Evolutionary conservation across 1,284 basidiomycete genomes (phyloP), one percentile per base, ranked within the genome.

Genomic region (Ceratobasidium sp.): DNA sequence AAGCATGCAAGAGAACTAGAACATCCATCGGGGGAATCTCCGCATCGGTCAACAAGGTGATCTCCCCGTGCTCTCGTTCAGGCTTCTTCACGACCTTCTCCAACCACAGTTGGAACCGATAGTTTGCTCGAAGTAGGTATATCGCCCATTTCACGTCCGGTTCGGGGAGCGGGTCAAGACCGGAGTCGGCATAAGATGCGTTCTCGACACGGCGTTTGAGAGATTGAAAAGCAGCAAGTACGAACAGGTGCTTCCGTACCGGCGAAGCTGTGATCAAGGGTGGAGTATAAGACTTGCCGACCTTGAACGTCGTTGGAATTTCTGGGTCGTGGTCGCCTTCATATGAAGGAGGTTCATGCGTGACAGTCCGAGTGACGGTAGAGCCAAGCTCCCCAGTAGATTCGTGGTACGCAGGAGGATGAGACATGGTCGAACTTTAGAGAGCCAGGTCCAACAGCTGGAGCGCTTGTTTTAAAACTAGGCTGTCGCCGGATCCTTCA

Each of bases 81-180:
- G 64, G 46, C 38, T 28, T 59, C 46, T 66, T 49, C 66, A 54
- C 66, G 35, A 67, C 61, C 13, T 52, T 58, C 9, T 66, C 52
- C 11, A 64, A 44, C 73, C 73, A 69, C 28, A 58, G 54, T 26
- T 28, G 43, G n/a, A 50, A 70, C 41, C 61, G 66, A 23, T 62
- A 44, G 30, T 38, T 50, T 5, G 63, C 64, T 47, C 49, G 50
- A 9, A 59, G 21, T n/a, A 59, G 41, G 43, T 55, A 69, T 50
- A 47, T 50, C 58, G n/a, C 57, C 61, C 61, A 73, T 61, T 55
- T 75, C 64, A 72, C 71, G 35, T 73, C 64, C 50, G 64, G 23
- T 30, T 30, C 62, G 46, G 64, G 70, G 38, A 47, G 11, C 26
- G 64, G 55, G 32, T 75, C 64, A 28, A 73, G 52, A 57, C 41